phyloP scores from a whole-genome alignment of 2,329 filamentous ascomycete genomes.

The Xylariaceae sp. region DNA sequence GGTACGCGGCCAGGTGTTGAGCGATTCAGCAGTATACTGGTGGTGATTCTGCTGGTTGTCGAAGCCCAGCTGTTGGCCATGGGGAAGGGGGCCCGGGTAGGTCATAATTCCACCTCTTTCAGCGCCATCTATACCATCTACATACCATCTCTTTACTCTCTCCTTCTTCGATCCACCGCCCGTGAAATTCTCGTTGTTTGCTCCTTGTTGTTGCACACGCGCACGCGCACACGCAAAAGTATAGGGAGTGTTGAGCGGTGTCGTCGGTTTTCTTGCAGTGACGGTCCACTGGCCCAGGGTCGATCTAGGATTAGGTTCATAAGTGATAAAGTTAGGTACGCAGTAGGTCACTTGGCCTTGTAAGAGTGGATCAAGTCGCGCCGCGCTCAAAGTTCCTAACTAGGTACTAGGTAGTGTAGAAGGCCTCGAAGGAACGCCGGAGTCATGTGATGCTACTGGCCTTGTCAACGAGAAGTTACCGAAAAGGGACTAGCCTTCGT shows the following conservation, averaged over 20 bases:
- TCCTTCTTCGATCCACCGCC: conserved; percentile 2
- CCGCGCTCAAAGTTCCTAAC: conserved; percentile 1
- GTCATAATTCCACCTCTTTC: conserved; percentile 44
- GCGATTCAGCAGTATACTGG: conserved; percentile 34
- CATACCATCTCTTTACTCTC: conserved; percentile 2
- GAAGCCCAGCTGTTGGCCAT: conserved; percentile 41
- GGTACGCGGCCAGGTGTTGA: conserved; percentile 38
- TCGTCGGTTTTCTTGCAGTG: conserved; percentile 12
- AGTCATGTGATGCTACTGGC: conserved; percentile 22
- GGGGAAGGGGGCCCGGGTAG: conserved; percentile 43
- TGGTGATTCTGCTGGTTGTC: conserved; percentile 35
- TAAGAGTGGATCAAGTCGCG: conserved; percentile 24
- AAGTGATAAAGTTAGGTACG: background rate
- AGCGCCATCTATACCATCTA: conserved; percentile 29
- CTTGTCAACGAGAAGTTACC: background rate
- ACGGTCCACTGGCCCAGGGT: conserved; percentile 15
- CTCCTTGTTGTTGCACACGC: conserved; percentile 1
- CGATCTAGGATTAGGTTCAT: too few species aligned
- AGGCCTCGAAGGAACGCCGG: background rate
- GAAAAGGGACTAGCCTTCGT: background rate
- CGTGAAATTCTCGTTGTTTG: background rate
- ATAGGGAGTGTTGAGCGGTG: conserved; percentile 12
- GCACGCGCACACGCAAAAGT: too few species aligned
- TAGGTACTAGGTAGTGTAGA: too few species aligned
- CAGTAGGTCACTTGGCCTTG: conserved; percentile 15